Evolutionary conservation across 176 grass and related monocot genomes (phyloP), one percentile per base, ranked within the genome.

Genomic region (Oryza glaberrima): DNA sequence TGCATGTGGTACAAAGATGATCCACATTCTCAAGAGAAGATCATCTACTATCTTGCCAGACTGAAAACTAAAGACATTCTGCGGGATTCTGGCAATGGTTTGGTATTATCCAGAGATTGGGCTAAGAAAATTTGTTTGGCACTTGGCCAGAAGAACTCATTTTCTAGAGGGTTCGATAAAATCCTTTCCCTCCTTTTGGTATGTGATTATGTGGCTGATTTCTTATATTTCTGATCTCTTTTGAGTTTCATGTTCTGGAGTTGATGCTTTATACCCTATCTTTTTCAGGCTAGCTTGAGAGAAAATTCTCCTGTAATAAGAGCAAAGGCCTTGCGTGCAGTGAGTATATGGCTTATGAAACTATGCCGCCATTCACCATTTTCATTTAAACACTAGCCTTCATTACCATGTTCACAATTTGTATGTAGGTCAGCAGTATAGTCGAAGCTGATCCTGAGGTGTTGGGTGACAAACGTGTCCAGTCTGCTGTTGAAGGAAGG

Each of bases 371-470:
- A 19, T 81, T 30, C 56, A 67, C 82, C 77, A 44, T 90, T 93
- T 41, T 82, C 40, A 70, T 80, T 41, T 70, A 40, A 28, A 67
- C 49, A 51, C 28, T 74, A 65, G 51, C 64, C 22, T 48, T 79
- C 23, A 11, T 43, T 76, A 80, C 46, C 74, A 88, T 47, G 40
- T 63, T 25, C 51, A 77, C 87, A 65, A 83, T 65, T 88, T 22
- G 28, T 85, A 16, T 82, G 83, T 86, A 99, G 97, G 97, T 99
- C 61, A 99, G 97, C 82, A 89, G 78, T 87, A 99, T 99, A 81
- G 96, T 99, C 76, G 96, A 99, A 93, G 91, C 93, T 83, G 96
- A 99, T 86, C 96, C 96, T 78, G 92, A 99, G 83, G 96, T 99
- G 41, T 86, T 99, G 81, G 90, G 93, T 89, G 93, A 99, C 76